These are phyloP conservation scores for Pelargonium nanum DNA, from an alignment of 345 rosid genomes.

Conservation along the genomic window DNA sequence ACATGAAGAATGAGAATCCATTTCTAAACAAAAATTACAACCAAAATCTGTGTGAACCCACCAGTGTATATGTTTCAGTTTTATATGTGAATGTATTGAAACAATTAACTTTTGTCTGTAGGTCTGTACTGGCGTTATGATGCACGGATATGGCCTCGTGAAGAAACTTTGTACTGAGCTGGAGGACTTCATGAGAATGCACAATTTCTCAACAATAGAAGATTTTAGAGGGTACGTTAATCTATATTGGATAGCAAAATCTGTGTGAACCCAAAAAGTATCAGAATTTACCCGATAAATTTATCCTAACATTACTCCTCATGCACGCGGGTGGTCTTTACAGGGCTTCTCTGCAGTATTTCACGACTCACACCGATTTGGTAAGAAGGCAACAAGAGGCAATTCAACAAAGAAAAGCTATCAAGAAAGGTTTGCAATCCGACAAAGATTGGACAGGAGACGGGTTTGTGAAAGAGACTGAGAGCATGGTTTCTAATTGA, in stretches of 20 bases:
- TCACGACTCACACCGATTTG: slow-evolving; percentile 81
- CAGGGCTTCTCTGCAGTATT: slow-evolving; percentile 76
- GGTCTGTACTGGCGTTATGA: slow-evolving; percentile 98
- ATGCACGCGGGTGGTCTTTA: background rate
- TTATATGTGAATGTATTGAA: background rate
- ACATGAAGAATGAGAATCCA: too few species aligned
- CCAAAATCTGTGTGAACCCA: background rate
- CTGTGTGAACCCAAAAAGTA: background rate
- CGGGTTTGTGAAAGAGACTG: slow-evolving; percentile 83
- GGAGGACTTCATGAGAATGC: slow-evolving; percentile 79
- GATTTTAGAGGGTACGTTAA: slow-evolving; percentile 79
- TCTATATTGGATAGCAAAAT: slow-evolving; percentile 6
- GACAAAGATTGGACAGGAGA: slow-evolving; percentile 99
- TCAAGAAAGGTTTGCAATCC: slow-evolving; percentile 66
- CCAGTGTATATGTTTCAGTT: background rate
- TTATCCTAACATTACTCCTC: background rate
- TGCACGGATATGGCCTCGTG: slow-evolving; percentile 90
- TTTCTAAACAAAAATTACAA: too few species aligned
- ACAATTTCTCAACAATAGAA: slow-evolving; percentile 68
- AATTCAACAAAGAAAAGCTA: slow-evolving; percentile 61
- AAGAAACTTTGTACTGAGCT: slow-evolving; percentile 74
- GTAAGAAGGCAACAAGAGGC: slow-evolving; percentile 83
- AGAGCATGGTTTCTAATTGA: slow-evolving; percentile 93
- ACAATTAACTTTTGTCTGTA: slow-evolving; percentile 13
- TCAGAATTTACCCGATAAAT: background rate